Conservation (phyloP, 768 basidiomycete species). For the Pleurotus citrinopileatus region DNA sequence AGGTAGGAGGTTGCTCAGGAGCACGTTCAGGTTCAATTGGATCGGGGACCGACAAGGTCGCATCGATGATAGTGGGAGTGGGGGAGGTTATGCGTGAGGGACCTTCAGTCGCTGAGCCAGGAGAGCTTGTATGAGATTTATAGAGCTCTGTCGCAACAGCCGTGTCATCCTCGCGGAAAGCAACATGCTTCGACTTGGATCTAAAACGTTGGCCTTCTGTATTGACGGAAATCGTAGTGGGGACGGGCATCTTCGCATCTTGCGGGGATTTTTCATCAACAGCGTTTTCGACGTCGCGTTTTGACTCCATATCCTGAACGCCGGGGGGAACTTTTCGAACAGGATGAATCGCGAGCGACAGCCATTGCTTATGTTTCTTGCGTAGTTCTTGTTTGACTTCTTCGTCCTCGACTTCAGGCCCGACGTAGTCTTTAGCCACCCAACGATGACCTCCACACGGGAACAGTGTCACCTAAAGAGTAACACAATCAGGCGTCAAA, state of each 20-base stretch:
- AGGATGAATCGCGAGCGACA: conserved; percentile 17
- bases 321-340: conserved; percentile 10
- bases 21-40: not conserved
- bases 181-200: conserved; percentile 17
- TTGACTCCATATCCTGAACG: not conserved
- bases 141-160: conserved; percentile 10
- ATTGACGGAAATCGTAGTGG: not conserved
- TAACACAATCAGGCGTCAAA: not conserved
- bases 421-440: conserved; percentile 61
- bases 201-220: not conserved
- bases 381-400: conserved; percentile 47
- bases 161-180: conserved; percentile 20
- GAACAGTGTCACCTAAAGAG: conserved; percentile 56
- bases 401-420: conserved; percentile 59
- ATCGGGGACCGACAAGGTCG: not conserved
- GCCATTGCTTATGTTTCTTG: conserved; percentile 28
- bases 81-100: not conserved
- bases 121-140: not conserved
- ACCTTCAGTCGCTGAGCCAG: not conserved
- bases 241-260: not conserved
- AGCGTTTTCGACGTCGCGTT: not conserved
- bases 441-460: conserved; percentile 55
- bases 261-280: not conserved
- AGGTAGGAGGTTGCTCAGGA: not conserved
- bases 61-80: not conserved